A percentile compares a stretch with the other conserved stretches of the same genome.
Conservation (phyloP, 2,329 filamentous ascomycete genomes). For the Simplicillium sp. region DNA sequence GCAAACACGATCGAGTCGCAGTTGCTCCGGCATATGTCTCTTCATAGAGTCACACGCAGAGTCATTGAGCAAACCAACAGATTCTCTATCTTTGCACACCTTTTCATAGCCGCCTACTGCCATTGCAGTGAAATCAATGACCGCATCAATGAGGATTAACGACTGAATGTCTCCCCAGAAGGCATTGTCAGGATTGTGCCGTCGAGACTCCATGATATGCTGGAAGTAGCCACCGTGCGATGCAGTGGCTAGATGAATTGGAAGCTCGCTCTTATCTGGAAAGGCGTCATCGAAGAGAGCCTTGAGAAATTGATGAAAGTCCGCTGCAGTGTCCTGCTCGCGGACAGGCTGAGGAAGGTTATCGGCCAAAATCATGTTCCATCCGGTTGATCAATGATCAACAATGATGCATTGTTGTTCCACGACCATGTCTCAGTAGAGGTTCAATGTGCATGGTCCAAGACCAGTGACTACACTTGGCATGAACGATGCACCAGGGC, state of each 20-base stretch:
- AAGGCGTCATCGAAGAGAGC: slow-evolving; percentile 32
- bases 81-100: background rate
- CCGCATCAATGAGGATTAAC: background rate
- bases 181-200: background rate
- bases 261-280: slow-evolving; percentile 22
- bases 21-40: background rate
- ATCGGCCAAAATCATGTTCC: slow-evolving; percentile 49
- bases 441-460: slow-evolving; percentile 43
- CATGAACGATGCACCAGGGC: slow-evolving; percentile 46
- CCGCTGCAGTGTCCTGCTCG: slow-evolving; percentile 20
- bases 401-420: slow-evolving; percentile 35
- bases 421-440: slow-evolving; percentile 47
- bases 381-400: slow-evolving; percentile 38
- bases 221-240: slow-evolving; percentile 3
- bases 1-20: background rate
- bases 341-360: background rate
- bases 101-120: slow-evolving; percentile 12
- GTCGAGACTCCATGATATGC: background rate
- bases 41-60: background rate
- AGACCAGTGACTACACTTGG: slow-evolving; percentile 39
- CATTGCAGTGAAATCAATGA: background rate
- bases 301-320: slow-evolving; percentile 38
- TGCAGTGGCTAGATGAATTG: slow-evolving; percentile 36
- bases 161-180: background rate
- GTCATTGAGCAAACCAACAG: background rate